A percentile compares a stretch with the other conserved stretches of the same genome.
Conservation (phyloP, 768 basidiomycete genomes). For the Suillus placidus region DNA sequence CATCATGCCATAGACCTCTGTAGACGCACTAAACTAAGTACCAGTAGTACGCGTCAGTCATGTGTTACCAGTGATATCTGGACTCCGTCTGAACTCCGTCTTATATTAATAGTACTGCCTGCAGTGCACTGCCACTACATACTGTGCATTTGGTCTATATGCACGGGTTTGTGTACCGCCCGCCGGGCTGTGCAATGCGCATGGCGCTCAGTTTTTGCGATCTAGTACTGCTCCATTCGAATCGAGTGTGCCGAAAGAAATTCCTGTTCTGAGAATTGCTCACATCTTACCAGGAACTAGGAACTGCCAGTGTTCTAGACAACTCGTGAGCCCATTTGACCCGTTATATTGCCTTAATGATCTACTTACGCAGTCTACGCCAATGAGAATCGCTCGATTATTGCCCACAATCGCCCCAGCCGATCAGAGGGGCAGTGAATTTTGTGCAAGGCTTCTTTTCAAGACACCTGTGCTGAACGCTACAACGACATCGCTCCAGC, state of each 20-base stretch:
- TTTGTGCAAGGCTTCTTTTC: neutral
- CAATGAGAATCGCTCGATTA: neutral
- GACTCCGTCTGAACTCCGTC: too few species aligned
- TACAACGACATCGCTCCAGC: conserved; percentile 3
- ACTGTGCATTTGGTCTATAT: neutral
- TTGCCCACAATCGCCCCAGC: neutral
- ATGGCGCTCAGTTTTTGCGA: neutral
- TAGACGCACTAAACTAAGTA: too few species aligned
- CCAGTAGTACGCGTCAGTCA: neutral
- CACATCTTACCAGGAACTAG: neutral
- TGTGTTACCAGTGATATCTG: neutral
- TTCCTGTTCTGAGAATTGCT: neutral
- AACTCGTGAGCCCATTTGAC: neutral
- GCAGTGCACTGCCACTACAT: neutral
- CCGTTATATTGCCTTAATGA: conserved; percentile 2
- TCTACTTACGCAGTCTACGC: neutral
- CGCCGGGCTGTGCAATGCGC: neutral
- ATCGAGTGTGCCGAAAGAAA: neutral
- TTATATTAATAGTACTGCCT: neutral
- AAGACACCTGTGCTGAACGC: conserved; percentile 2
- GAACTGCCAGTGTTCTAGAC: neutral
- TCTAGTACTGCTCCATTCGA: neutral
- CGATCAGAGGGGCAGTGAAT: conserved; percentile 5
- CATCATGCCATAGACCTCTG: neutral
- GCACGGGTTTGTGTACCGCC: neutral